Conservation (phyloP, 2,329 filamentous ascomycete species). For the Phoma sp. region DNA sequence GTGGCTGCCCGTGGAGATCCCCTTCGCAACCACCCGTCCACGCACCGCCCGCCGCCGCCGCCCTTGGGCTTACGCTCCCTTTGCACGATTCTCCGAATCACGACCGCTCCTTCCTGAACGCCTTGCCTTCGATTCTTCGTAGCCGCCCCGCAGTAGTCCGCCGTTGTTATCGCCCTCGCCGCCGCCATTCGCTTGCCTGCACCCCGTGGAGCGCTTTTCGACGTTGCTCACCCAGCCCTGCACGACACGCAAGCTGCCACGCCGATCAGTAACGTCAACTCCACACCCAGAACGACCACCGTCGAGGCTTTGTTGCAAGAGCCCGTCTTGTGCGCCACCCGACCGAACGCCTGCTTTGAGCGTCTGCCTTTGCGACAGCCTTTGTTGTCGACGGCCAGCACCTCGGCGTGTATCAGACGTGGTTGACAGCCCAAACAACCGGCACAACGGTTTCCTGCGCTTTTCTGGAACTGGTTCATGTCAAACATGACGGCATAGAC, state of each 20-base stretch:
- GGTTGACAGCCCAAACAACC: constrained; percentile 29
- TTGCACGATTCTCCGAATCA: constrained; percentile 47
- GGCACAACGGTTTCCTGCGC: constrained; percentile 27
- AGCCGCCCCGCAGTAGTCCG: constrained; percentile 25
- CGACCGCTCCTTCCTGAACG: constrained; percentile 40
- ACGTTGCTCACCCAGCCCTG: constrained; percentile 8
- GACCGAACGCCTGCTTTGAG: background rate
- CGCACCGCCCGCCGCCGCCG: constrained; percentile 13
- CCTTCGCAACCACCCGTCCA: constrained; percentile 7
- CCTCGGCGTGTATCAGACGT: constrained; percentile 27
- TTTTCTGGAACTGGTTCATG: constrained; percentile 27
- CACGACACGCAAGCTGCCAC: constrained; percentile 34
- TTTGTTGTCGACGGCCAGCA: constrained; percentile 26
- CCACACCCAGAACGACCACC: constrained; percentile 18
- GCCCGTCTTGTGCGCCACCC: constrained; percentile 8
- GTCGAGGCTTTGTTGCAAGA: constrained; percentile 17
- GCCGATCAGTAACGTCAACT: constrained; percentile 34
- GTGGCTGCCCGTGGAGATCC: constrained; percentile 36
- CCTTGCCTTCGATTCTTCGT: constrained; percentile 22
- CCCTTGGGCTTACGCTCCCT: constrained; percentile 45
- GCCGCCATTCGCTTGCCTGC: constrained; percentile 36
- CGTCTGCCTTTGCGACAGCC: constrained; percentile 13
- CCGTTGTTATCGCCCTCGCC: constrained; percentile 23
- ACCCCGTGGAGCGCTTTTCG: background rate
- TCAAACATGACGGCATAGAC: constrained; percentile 49